Evolutionary conservation across 1,139 yeast species (phyloP), one percentile per base, ranked within the genome.

Genomic region (Fermentozyma sake): DNA sequence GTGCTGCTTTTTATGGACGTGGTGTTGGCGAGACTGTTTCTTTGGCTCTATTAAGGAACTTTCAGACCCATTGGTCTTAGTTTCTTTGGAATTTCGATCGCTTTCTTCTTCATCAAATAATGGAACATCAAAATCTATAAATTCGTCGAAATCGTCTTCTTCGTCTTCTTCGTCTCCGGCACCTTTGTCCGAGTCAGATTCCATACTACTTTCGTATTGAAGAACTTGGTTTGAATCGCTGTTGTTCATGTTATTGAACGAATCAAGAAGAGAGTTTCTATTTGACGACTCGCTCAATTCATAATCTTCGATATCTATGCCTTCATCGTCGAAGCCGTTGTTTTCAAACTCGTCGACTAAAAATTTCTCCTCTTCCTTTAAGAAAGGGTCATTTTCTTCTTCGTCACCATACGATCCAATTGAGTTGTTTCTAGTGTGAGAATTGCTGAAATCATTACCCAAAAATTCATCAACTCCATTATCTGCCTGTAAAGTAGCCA

Each of bases 401-500:
- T 76, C 83, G 15, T 47, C 53, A 11, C 45, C 37, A 3, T 13
- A 16, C 13, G 79, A 69, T 15, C 69, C 79, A 26, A 73, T 40
- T 2, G 77, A 71, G 30, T 63, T 59, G 24, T 66, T 50, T 12
- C 68, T 40, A 3, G 21, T 28, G 3, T 33, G 35, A 12, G 22
- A 23, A 7, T 22, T 12, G 4, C 28, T 28, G n/a, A n/a, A n/a
- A n/a, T n/a, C n/a, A 3, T 32, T 50, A 20, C 46, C 41, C 18
- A 44, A 33, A 11, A 39, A 48, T 37, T 72, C 79, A 22, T 70
- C 70, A 19, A 68, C 55, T 6, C 38, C 45, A 11, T 26, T 35
- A 38, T 76, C 82, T 13, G 78, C 82, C 40, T 78, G 82, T 28
- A 77, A 59, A 1, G 86, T 78, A 23, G 80, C 80, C 31, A 80